phyloP scores from a whole-genome alignment of 1,284 basidiomycete species.

The Papiliotrema fonsecae region DNA sequence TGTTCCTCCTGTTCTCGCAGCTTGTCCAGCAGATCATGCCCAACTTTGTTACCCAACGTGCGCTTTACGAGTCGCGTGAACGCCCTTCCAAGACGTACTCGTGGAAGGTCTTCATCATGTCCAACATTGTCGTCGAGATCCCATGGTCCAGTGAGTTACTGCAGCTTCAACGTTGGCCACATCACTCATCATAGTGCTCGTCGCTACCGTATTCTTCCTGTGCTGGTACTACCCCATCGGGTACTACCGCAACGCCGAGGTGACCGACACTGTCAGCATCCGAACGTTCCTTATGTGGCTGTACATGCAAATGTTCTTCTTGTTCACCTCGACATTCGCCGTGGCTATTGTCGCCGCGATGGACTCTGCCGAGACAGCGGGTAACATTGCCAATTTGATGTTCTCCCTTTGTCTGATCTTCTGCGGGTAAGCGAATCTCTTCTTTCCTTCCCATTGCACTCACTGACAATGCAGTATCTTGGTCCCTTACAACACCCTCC shows the following conservation, averaged over 20 bases:
- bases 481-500: constrained; percentile 49
- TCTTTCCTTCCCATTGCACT: not conserved
- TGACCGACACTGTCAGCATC: constrained; percentile 33
- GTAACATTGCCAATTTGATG: constrained; percentile 48
- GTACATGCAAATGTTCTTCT: constrained; percentile 40
- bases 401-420: constrained; percentile 50
- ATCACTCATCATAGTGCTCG: constrained; percentile 47
- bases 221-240: constrained; percentile 51
- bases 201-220: constrained; percentile 48
- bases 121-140: constrained; percentile 47
- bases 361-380: constrained; percentile 46
- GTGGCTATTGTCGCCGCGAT: constrained; percentile 43
- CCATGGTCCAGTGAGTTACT: constrained; percentile 30
- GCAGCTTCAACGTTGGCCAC: not conserved
- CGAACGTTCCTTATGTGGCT: constrained; percentile 46
- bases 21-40: constrained; percentile 50
- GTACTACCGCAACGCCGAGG: constrained; percentile 43
- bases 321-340: constrained; percentile 49
- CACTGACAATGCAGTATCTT: constrained; percentile 46
- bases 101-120: constrained; percentile 63
- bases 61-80: constrained; percentile 69
- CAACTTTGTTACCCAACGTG: constrained; percentile 51
- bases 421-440: constrained; percentile 34
- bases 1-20: constrained; percentile 48
- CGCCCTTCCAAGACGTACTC: constrained; percentile 72